These are phyloP conservation scores for Fusarium incarnatum DNA, from an alignment of 2,329 filamentous ascomycete species.

Conservation along the genomic window DNA sequence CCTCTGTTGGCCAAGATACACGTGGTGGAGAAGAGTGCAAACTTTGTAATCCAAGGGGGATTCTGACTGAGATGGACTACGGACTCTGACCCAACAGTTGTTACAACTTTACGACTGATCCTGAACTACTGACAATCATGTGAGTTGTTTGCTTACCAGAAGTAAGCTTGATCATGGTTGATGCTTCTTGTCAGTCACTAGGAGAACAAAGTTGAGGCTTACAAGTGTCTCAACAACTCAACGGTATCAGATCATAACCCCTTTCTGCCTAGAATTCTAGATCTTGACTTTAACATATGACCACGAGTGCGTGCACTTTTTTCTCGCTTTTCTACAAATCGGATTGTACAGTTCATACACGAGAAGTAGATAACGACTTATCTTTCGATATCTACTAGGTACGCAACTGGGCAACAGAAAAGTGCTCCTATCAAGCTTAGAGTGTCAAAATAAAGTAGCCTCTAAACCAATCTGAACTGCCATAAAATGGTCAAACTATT, in stretches of 20 bases:
- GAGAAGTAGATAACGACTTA: neutral
- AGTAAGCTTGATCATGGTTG: neutral
- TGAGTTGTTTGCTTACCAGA: neutral
- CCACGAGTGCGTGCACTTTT: neutral
- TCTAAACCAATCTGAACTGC: neutral
- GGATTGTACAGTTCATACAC: neutral
- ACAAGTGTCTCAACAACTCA: neutral
- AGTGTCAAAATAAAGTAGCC: neutral
- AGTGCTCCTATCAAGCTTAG: neutral
- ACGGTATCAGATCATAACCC: neutral
- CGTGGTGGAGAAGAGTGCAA: conserved; percentile 15
- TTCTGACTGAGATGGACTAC: neutral
- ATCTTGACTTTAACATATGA: neutral
- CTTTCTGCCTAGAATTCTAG: neutral
- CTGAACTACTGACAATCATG: neutral
- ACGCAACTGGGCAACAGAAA: neutral
- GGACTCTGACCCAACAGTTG: neutral
- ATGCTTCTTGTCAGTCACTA: neutral
- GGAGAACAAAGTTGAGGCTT: neutral
- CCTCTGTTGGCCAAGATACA: conserved; percentile 12
- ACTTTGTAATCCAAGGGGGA: conserved; percentile 15
- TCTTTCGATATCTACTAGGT: conserved; percentile 6
- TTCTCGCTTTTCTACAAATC: neutral
- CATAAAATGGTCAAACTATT: neutral
- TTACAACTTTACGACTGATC: conserved; percentile 2